Evolutionary conservation across 805 yeast species (phyloP), one percentile per base, ranked within the genome.

Genomic region (Saturnispora diversa): DNA sequence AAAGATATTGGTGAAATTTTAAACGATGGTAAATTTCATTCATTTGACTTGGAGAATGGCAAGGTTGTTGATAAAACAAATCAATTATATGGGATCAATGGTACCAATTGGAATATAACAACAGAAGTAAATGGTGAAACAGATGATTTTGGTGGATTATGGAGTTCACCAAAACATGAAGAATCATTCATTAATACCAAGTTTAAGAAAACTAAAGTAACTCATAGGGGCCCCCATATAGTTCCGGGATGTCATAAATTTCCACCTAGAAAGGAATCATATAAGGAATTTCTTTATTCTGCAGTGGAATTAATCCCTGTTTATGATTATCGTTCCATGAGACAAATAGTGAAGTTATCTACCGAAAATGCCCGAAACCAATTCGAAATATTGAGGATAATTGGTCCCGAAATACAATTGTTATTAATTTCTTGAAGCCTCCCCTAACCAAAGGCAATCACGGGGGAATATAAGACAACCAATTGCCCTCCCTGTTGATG

Each of bases 391-490:
- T 15, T 7, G 9, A 39, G 37, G 21, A 13, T 33, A 29, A 27
- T 32, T 19, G 33, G 31, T 10, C 26, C 19, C 17, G 21, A 17
- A 11, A 23, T 38, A n/a, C 24, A 26, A 28, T 19, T 27, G 13
- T 4, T 15, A 15, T 15, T 34, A 13, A 17, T 11, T 34, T 22
- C 12, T 29, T 28, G 6, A 19, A 1, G 5, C n/a, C 5, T 7
- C 16, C 12, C 3, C 51, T 47, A 69, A 0, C 75, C 72, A 54
- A 69, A 69, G 0, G 75, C 75, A 19, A 67, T 69, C 8, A 62
- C 62, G 11, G 64, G 60, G 39, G 73, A 70, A 34, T 70, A 70
- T n/a, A 66, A 60, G 3, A 70, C 61, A 2, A 66, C 58, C n/a
- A 70, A 49, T 36, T 67, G 72, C 11, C 36, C 31, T 58, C 61